Base-by-base conservation (phyloP, 495 filamentous ascomycete species). In the Apiosordaria backusii region DNA sequence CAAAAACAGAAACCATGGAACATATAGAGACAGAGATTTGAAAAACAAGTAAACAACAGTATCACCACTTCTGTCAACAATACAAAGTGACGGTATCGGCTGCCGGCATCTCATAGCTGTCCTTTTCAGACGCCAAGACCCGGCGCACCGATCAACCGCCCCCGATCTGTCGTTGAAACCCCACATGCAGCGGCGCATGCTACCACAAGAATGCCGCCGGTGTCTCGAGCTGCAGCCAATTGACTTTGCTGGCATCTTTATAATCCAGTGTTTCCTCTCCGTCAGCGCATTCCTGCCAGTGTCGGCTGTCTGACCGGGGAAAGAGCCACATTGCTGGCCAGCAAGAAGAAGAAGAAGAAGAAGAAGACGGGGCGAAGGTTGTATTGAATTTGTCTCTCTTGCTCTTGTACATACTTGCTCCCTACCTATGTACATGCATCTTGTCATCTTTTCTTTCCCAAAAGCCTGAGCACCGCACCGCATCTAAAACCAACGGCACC, bases 141-240 rank as follows among this genome's bases (percentile, higher is more conserved):
- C 35, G 5, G 35, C 5, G 35, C 9, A 45, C 35, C 10, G 63
- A 27, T 24, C 26, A 4, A 57, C 50, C 22, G 2, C 21, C 22
- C 18, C 50, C 50, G 40, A 63, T 27, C 61, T 25, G 72, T 85
- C 57, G 77, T 74, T 70, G 77, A 63, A 29, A 77, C 74, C 59
- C 76, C 71, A 76, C 73, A 27, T 74, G 74, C 66, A 75, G 77
- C 61, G 74, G 78, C 63, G 71, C 76, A 61, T 71, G 80, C 58
- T 70, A 78, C 54, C 78, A 76, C 62, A 75, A 78, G 66, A 72
- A 77, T 45, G 75, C 76, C 66, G 81, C 79, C 66, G 72, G 73
- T 58, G 74, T 26, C 26, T 21, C 55, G 22, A 59, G 57, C 23
- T 26, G 15, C 13, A 24, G 26, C 50, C 45, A 45, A 52, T 35